Base-by-base conservation (phyloP, 352 stramenopile species). In the Pythium brassicae region DNA sequence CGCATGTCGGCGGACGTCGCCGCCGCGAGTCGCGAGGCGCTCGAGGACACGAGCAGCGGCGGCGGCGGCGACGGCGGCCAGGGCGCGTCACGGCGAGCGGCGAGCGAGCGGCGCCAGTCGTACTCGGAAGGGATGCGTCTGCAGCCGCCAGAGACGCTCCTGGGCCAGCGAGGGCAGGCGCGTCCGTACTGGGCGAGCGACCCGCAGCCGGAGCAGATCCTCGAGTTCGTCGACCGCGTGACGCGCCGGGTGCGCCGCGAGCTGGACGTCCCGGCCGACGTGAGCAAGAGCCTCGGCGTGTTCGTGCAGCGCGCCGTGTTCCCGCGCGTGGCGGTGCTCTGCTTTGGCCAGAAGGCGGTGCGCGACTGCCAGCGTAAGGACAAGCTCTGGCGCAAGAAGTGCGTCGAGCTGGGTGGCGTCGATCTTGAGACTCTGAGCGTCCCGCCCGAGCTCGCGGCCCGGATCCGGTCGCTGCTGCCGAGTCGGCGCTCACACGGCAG, bases 261-360 rank as follows among this genome's bases (percentile, higher is more conserved):
- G 47, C 88, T 94, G 26, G 75, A 88, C 39, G 81, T 94, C 3
- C 63, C 63, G 6, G 66, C 55, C 26, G 79, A 94, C 20, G 78
- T 92, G 22, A 89, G 68, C 73, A 94, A 90, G 67, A 92, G 84
- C 32, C 62, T 94, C 10, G 65, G 83, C 52, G 62, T 70, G 3
- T 91, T 94, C 40, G 78, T 92, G 20, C 82, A 94, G 57, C 82
- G 84, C 25, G 77, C 76, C 19, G 69, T 94, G 4, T 94, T 85
- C 37, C 71, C 82, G 1, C 80, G 84, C n/a, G 69, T 92, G 20
- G 78, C 67, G 26, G 62, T 85, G 40, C 72, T 94, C 11, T 90
- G 84, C 61, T 94, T 86, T 35, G 87, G 81, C 45, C 72, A 88
- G 49, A 73, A 74, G 61, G 65, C 81, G 2, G 72, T 73, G 23